Conservation (phyloP, 345 rosid species). For the Murraya koenigii region DNA sequence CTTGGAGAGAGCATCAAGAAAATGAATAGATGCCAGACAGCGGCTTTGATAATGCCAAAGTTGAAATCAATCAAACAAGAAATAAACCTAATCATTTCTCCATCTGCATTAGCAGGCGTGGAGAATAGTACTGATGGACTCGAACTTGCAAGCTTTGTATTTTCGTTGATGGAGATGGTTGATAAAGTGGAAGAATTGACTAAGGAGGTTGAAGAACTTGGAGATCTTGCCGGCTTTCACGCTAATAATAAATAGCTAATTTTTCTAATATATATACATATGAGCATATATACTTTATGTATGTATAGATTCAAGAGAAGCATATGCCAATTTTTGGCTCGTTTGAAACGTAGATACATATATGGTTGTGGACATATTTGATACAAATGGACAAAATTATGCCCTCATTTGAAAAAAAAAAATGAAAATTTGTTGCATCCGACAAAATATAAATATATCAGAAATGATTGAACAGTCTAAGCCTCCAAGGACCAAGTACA, state of each 20-base stretch:
- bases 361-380: not conserved
- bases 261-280: not conserved
- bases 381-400: not conserved
- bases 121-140: slow-evolving; percentile 34
- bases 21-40: slow-evolving; percentile 44
- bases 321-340: slow-evolving; percentile 5
- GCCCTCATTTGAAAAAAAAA: not conserved
- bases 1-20: slow-evolving; percentile 51
- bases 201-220: slow-evolving; percentile 56
- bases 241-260: slow-evolving; percentile 7
- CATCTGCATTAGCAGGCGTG: slow-evolving; percentile 6
- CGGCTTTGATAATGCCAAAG: slow-evolving; percentile 27
- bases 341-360: not conserved
- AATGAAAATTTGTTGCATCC: not conserved
- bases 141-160: slow-evolving; percentile 44
- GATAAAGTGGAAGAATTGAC: slow-evolving; percentile 53
- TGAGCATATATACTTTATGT: not conserved
- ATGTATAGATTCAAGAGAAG: not conserved
- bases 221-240: slow-evolving; percentile 42
- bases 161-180: slow-evolving; percentile 38
- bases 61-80: slow-evolving; percentile 44
- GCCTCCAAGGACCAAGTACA: too few species aligned
- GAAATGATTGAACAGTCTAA: too few species aligned
- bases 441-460: too few species aligned
- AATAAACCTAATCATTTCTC: slow-evolving; percentile 24